Conservation (phyloP, 352 stramenopile genomes). For the Phytophthora megakarya region DNA sequence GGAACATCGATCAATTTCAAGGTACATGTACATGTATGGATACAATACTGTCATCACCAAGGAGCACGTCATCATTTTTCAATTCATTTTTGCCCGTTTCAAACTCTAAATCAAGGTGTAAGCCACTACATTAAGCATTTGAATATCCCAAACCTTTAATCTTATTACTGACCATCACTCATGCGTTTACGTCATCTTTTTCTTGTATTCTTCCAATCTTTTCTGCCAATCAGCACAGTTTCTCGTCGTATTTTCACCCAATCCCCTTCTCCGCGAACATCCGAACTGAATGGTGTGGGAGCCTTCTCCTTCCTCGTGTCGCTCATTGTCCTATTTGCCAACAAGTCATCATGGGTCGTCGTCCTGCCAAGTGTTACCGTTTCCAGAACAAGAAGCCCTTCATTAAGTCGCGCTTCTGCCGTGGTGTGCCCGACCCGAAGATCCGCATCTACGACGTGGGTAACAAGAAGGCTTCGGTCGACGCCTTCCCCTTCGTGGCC, state of each 20-base stretch:
- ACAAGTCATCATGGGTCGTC: constrained; percentile 48
- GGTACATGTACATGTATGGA: no score
- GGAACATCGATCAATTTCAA: no score
- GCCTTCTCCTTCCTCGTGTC: not conserved
- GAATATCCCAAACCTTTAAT: no score
- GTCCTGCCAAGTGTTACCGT: constrained; percentile 98
- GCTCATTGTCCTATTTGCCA: constrained; percentile 46
- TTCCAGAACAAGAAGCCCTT: constrained; percentile 99
- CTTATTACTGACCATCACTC: no score
- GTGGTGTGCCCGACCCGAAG: constrained; percentile 96
- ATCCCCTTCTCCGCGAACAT: not conserved
- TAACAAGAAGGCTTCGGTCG: constrained; percentile 98
- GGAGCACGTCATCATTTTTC: no score
- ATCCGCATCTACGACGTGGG: constrained; percentile 99
- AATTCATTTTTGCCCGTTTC: no score
- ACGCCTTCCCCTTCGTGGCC: constrained; percentile 98
- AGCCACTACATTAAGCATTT: no score
- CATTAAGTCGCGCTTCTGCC: constrained; percentile 99
- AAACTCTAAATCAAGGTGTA: no score
- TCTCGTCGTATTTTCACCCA: constrained; percentile 1
- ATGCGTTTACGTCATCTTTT: constrained; percentile 7
- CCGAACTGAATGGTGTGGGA: constrained; percentile 30
- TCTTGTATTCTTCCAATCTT: constrained; percentile 9
- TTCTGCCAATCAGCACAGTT: constrained; percentile 3
- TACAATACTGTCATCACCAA: no score